Base-by-base conservation (phyloP, 306 rosid genomes). In the Trifolium pratense region DNA sequence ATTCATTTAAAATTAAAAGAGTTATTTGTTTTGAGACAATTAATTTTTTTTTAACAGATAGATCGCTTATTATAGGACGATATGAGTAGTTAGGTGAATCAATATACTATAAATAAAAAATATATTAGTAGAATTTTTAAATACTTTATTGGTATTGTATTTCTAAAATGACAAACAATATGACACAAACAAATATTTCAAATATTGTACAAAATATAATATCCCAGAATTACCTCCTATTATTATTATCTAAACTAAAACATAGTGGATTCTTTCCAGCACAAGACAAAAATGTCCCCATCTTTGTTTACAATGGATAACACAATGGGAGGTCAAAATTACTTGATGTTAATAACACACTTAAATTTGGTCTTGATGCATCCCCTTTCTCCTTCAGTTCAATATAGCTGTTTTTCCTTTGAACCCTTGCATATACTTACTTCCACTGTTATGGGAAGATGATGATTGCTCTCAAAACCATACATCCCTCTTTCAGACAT, bases 401-500 rank as follows among this genome's bases (percentile, higher is more conserved):
- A 58, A 53, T 18, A 25, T 7, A 65, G 59, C 25, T 59, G 20
- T 59, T 59, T 74, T 29, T 16, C 55, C 26, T 60, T 57, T 23
- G 21, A 26, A 60, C 51, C 67, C 66, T 15, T 17, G 25, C 66
- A 67, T 8, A 49, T 39, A 68, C 74, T 31, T 63, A 15, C 43
- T 69, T 65, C 34, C 32, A 42, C 11, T 68, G 52, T 49, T 11
- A 59, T 12, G 81, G 13, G 66, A 84, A 66, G 61, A 93, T 93
- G 95, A 84, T 87, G 97, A 85, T 86, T 64, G 82, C 77, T 34
- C 78, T 90, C 76, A 93, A 83, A 79, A 68, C 81, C 75, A 70
- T 86, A 75, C 90, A 86, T 75, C 87, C 84, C 74, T 71, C 86
- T 59, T 83, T 90, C 77, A 81, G 31, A 31, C 40, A 69, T 20